Base-by-base conservation (phyloP, 352 stramenopile species). In the Thalassiosira ordinaria region DNA sequence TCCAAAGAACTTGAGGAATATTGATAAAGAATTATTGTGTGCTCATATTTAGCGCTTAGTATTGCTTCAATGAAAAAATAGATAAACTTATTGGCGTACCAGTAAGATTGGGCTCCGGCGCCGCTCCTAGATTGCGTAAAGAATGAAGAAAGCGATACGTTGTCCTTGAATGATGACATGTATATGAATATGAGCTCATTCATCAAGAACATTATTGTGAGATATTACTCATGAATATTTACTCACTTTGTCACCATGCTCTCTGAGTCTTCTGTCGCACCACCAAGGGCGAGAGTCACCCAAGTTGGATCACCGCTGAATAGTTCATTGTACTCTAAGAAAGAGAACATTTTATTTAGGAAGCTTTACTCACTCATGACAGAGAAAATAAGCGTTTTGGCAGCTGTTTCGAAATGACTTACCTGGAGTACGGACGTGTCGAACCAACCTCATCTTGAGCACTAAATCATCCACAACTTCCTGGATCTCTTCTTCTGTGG, bases 401-500 rank as follows among this genome's bases (percentile, higher is more conserved):
- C n/a, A n/a, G n/a, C n/a, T n/a, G n/a, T n/a, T n/a, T n/a, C n/a
- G n/a, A n/a, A n/a, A n/a, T n/a, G n/a, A n/a, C 51, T 55, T 14
- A 55, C 46, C 46, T 66, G 84, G 84, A 52, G 80, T 81, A 35
- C 84, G 65, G 13, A 90, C 51, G 61, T 90, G 84, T 13, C 82
- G 62, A 14, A 91, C 85, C 2, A 73, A 11, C 52, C 79, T 27
- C 68, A 87, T 89, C 62, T 89, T 89, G 57, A 91, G 82, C 0
- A 89, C 83, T 13, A 91, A 57, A 29, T 91, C 82, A 66, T 91
- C 85, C 46, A 91, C 77, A 5, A 89, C 70, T 78, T 87, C 84
- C 67, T 90, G 84, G 2, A 90, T 53, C 0, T 90, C 80, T 60
- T 82, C 29, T 61, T 91, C 85, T 5, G 82, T 85, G 8, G 65